These are phyloP conservation scores for Fusarium oligoseptatum DNA, from an alignment of 2,329 filamentous ascomycete species.

Conservation along the genomic window DNA sequence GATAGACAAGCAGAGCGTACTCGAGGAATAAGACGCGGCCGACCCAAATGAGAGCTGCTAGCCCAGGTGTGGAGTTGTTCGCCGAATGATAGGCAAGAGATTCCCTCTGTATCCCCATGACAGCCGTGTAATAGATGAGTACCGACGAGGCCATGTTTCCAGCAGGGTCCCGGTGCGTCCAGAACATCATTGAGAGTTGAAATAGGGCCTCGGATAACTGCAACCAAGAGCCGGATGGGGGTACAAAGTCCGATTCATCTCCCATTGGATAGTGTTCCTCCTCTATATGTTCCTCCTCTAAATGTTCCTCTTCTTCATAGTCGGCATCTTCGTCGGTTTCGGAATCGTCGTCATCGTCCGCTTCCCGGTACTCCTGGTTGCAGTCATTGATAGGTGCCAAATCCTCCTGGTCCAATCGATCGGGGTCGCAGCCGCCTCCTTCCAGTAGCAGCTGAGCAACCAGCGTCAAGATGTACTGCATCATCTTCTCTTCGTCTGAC, in stretches of 20 bases:
- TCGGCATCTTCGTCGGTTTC: neutral
- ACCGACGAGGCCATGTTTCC: neutral
- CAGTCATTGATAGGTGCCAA: neutral
- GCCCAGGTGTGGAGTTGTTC: neutral
- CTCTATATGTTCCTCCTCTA: too few species aligned
- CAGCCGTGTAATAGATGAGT: neutral
- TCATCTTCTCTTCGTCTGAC: neutral
- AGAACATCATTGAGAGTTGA: conserved; percentile 7
- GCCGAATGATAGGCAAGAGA: neutral
- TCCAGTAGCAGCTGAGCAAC: neutral
- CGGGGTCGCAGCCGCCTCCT: neutral
- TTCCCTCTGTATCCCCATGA: neutral
- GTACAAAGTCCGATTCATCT: neutral
- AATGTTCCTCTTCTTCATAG: neutral
- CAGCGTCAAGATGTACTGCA: neutral
- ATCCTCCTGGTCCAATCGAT: neutral
- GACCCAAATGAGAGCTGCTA: neutral
- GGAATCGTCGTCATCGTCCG: neutral
- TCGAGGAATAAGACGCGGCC: conserved; percentile 1
- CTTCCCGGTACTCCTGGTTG: neutral
- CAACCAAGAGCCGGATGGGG: neutral
- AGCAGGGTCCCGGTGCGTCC: neutral
- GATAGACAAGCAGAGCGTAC: conserved; percentile 1
- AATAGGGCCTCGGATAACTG: conserved; percentile 7
- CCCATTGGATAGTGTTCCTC: neutral